Conservation (phyloP, 1,139 yeast species). For the Geotrichum restrictum region DNA sequence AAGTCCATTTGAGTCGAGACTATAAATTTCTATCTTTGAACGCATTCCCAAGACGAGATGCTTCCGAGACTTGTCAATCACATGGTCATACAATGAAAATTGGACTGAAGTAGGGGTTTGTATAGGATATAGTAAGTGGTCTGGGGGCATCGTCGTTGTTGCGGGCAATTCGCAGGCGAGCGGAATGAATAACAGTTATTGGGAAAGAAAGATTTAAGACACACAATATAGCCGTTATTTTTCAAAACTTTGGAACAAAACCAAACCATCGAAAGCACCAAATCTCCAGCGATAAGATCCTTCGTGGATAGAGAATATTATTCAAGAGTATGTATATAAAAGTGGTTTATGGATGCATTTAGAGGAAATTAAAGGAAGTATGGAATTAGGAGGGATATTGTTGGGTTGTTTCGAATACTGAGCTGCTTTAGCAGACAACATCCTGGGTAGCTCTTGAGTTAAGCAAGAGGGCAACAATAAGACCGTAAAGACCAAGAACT, state of each 20-base stretch:
- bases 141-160: neutral
- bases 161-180: neutral
- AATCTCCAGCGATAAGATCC: too few species aligned
- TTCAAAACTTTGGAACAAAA: neutral
- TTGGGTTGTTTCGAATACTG: neutral
- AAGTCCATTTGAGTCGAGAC: neutral
- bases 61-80: neutral
- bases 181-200: neutral
- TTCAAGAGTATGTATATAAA: neutral
- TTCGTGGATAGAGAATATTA: neutral
- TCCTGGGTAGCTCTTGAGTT: constrained; percentile 95
- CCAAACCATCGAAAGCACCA: too few species aligned
- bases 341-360: constrained; percentile 3
- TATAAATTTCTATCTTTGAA: neutral
- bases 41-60: neutral
- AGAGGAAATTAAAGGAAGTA: too few species aligned
- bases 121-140: constrained; percentile 1
- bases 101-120: constrained; percentile 6
- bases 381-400: too few species aligned
- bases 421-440: constrained; percentile 58
- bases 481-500: constrained; percentile 94
- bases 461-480: constrained; percentile 85
- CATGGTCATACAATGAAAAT: constrained; percentile 1
- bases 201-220: too few species aligned
- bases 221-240: too few species aligned